Base-by-base conservation (phyloP, 1,284 basidiomycete species). In the Malassezia yamatoensis region DNA sequence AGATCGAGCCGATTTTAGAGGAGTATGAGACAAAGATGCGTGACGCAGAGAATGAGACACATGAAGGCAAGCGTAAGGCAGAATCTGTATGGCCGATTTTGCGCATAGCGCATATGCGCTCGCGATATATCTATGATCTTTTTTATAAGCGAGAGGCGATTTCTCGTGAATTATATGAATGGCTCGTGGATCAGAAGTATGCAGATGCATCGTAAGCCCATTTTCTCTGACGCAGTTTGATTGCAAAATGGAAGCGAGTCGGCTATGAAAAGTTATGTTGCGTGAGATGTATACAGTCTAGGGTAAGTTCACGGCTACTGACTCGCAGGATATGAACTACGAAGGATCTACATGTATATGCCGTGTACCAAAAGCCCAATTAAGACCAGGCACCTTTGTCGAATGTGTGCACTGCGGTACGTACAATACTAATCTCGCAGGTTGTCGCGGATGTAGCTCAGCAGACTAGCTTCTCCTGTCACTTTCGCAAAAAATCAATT, bases 51-150 rank as follows among this genome's bases (percentile, higher is more conserved):
- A 94, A 90, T 70, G 91, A 96, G 78, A 84, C 85, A 8, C 90
- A 96, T 71, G 94, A 98, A 75, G 93, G 93, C 59, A 98, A 98
- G 78, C 86, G 94, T 73, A 94, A 90, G 78, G 84, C 86, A 32
- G 94, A 98, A 78, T 86, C 87, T 1, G 78, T 96, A n/a, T 98
- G 94, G 94, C 90, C 93, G 43, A 96, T 98, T 65, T 96, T 98
- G 88, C 85, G 90, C 43, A 90, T 98, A 75, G 86, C 88, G 12
- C 93, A 98, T 76, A 87, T 90, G 10, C 84, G 93, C 47, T 65
- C 66, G 18, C 45, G 90, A 61, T 98, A 98, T 78, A 90, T 99
- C 62, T 98, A 96, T 76, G 94, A 98, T 77, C 81, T 98, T 55
- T 98, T 94, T 79, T 96, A 98, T 80, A 96, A 96, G 77, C 85